Evolutionary conservation across 2,329 filamentous ascomycete genomes (phyloP), one percentile per base, ranked within the genome.

Genomic region (Rosellinia necatrix): DNA sequence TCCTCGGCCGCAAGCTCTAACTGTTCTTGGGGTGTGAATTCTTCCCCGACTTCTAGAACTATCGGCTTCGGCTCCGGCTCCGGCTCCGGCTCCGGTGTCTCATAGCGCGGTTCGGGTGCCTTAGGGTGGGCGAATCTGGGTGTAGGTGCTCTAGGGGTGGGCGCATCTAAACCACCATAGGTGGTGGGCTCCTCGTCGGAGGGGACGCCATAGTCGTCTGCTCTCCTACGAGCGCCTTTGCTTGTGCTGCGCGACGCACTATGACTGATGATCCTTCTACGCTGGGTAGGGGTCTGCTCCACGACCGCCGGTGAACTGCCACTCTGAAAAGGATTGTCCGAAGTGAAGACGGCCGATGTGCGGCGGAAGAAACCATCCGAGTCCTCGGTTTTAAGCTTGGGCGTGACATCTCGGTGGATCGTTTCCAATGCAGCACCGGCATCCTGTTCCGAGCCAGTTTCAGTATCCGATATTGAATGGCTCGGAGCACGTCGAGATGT

Each of bases 321-420:
- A 69, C 89, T 90, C 71, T 97, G 93, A 70, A 97, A 97, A 0
- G 93, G 92, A 67, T 97, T 97, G 50, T 97, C 91, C 64, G 87
- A 83, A 1, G 89, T 91, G 72, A 97, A 97, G 27, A 89, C 87
- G 66, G 77, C 74, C 19, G 71, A 69, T 17, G 73, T 72, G 10
- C 70, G 69, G 57, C 72, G 67, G 62, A 75, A 76, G 58, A 75
- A 72, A 22, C 72, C 72, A 40, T 83, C 75, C 6, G 77, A 72
- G 47, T 81, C 79, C 56, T 89, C 85, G 1, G 71, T 65, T 67
- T 85, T 85, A 38, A 83, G 72, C 53, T 76, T 75, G 1, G 82
- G 82, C 1, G 81, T 53, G n/a, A 34, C 53, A 47, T 48, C 59
- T 79, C 43, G 80, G 81, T 62, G 62, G 5, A 56, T 56, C 58